A percentile compares a stretch with the other conserved stretches of the same genome.
phyloP scores from a whole-genome alignment of 106 monocot species.

The Xerophyta viscosa region DNA sequence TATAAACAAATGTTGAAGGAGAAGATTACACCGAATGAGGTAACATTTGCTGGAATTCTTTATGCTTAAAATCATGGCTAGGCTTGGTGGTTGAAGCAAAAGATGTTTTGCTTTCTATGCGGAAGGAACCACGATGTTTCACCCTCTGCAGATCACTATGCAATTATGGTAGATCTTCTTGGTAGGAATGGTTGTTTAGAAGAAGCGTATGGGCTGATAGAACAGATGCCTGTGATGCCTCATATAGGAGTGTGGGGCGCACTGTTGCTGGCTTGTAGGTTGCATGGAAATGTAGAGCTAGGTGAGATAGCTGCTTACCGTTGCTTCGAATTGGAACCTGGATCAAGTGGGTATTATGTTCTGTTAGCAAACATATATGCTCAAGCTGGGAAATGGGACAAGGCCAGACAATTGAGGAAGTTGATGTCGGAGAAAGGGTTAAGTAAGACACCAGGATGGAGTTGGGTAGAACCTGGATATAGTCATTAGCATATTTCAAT shows the following conservation, averaged over 20 bases:
- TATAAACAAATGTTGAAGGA: conserved; percentile 46
- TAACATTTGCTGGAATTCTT: conserved; percentile 59
- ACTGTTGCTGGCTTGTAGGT: conserved; percentile 57
- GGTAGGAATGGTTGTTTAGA: conserved; percentile 54
- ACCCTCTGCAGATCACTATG: conserved; percentile 49
- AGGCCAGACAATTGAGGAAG: conserved; percentile 50
- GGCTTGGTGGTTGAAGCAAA: conserved; percentile 59
- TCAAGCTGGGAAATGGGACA: conserved; percentile 52
- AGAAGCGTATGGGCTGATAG: conserved; percentile 50
- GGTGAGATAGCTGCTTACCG: conserved; percentile 45
- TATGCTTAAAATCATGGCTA: conserved; percentile 64
- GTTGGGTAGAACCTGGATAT: too few species aligned
- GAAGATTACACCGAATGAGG: conserved; percentile 38
- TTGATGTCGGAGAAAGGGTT: conserved; percentile 13
- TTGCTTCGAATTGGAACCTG: conserved; percentile 53
- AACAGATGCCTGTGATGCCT: conserved; percentile 50
- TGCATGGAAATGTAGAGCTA: conserved; percentile 58
- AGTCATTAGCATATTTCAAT: too few species aligned
- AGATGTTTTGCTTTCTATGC: conserved; percentile 57
- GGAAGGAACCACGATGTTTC: conserved; percentile 17
- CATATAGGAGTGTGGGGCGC: conserved; percentile 78
- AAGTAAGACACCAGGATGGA: background rate
- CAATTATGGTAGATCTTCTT: conserved; percentile 68
- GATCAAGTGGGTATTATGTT: conserved; percentile 48
- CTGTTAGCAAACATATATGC: conserved; percentile 59